Conservation (phyloP, 2,329 filamentous ascomycete species). For the Neonectria neomacrospora region DNA sequence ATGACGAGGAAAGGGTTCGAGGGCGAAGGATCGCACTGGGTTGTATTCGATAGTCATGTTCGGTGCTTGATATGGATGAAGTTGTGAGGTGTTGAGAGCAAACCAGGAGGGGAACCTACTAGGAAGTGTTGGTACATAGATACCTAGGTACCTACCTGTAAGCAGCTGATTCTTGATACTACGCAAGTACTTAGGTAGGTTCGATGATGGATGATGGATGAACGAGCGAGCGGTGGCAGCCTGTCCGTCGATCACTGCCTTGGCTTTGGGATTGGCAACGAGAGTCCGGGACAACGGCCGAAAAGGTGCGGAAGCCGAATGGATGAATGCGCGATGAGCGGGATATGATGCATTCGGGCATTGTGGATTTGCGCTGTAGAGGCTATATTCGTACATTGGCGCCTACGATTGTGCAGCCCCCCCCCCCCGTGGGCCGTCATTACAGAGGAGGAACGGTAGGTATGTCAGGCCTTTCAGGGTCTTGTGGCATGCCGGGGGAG, state of each 20-base stretch:
- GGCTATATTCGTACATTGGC: too few species aligned
- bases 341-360: slow-evolving; percentile 11
- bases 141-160: too few species aligned
- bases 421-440: not conserved
- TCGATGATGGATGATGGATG: slow-evolving; percentile 15
- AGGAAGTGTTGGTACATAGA: not conserved
- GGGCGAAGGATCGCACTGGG: not conserved
- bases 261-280: slow-evolving; percentile 20
- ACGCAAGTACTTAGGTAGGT: slow-evolving; percentile 2
- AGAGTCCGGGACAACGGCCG: slow-evolving; percentile 20
- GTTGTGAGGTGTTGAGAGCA: not conserved
- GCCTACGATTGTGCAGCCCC: not conserved
- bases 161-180: not conserved
- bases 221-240: slow-evolving; percentile 1
- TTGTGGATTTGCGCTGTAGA: not conserved
- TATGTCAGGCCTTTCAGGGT: not conserved
- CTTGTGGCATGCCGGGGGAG: not conserved
- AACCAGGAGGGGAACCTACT: slow-evolving; percentile 2
- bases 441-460: slow-evolving; percentile 4
- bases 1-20: not conserved
- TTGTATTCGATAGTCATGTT: not conserved
- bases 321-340: slow-evolving; percentile 12
- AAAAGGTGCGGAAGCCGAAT: slow-evolving; percentile 20
- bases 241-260: slow-evolving; percentile 25
- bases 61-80: not conserved